Percentiles rank a stretch among this genome's conserved stretches.
These are phyloP conservation scores for Populus tomentosa DNA, from an alignment of 441 rosid species.

Conservation along the genomic window DNA sequence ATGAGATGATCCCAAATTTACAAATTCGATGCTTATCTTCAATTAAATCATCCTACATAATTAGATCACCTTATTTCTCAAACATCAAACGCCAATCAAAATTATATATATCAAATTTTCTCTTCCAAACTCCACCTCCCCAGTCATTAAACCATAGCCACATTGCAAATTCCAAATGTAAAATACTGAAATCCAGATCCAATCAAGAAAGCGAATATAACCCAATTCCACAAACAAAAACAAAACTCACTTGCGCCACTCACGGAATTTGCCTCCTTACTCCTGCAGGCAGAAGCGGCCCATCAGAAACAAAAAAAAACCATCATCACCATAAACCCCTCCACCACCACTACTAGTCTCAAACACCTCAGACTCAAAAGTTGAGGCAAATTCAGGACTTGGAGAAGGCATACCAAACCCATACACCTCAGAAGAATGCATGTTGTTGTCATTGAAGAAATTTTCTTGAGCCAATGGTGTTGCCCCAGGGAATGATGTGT, in stretches of 20 bases:
- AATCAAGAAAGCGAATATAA: not conserved
- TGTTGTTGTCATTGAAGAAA: slow-evolving; percentile 15
- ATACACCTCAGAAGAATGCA: slow-evolving; percentile 38
- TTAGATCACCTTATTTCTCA: not conserved
- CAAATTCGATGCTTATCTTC: not conserved
- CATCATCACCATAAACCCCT: not conserved
- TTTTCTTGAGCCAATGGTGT: slow-evolving; percentile 13
- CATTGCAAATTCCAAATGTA: not conserved
- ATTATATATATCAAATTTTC: no score
- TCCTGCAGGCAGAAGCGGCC: slow-evolving; percentile 62
- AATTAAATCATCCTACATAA: not conserved
- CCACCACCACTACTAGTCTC: slow-evolving; percentile 9
- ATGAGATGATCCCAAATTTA: not conserved
- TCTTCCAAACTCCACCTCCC: no score
- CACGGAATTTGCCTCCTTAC: slow-evolving; percentile 60
- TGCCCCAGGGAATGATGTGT: slow-evolving; percentile 15
- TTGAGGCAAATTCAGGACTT: slow-evolving; percentile 38
- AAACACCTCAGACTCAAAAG: slow-evolving; percentile 28
- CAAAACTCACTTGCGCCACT: slow-evolving; percentile 71
- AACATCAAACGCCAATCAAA: no score
- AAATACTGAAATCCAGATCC: not conserved
- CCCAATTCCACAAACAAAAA: not conserved
- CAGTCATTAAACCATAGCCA: not conserved
- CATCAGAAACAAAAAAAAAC: slow-evolving; percentile 36
- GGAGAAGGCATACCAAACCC: slow-evolving; percentile 41